Percentiles rank a stretch among this genome's conserved stretches.
Evolutionary conservation across 78 protist genomes (phyloP).

Genomic region (Speleostelium caveatum): DNA sequence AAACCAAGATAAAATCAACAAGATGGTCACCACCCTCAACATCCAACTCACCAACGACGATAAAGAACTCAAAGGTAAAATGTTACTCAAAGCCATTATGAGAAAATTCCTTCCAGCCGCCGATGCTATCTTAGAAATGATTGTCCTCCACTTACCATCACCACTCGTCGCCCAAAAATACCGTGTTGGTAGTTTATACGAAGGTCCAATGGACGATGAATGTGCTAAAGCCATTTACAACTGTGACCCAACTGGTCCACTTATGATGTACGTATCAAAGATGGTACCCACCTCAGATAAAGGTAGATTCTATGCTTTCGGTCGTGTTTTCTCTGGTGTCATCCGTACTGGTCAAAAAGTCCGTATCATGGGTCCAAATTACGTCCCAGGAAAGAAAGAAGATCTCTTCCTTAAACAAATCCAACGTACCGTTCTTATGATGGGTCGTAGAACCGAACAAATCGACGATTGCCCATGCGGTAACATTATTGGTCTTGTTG

Average conservation of each 20-base stretch:
- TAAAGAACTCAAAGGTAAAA: constrained; percentile 88
- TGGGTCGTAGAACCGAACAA: constrained; percentile 97
- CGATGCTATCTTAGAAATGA: constrained; percentile 98
- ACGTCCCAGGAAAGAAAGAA: constrained; percentile 96
- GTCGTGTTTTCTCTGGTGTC: constrained; percentile 99
- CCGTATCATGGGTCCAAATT: constrained; percentile 98
- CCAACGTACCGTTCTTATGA: constrained; percentile 99
- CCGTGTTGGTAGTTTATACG: constrained; percentile 96
- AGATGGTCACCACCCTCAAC: constrained; percentile 88
- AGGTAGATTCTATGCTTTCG: constrained; percentile 99
- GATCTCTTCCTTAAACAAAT: constrained; percentile 96
- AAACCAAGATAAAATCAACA: constrained; percentile 86
- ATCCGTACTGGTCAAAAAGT: constrained; percentile 97
- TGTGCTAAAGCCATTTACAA: constrained; percentile 81
- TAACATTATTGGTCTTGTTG: constrained; percentile 98
- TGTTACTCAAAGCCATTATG: constrained; percentile 97
- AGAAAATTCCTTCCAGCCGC: constrained; percentile 98
- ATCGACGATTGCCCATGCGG: constrained; percentile 97
- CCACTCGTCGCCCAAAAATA: constrained; percentile 98
- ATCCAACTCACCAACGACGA: constrained; percentile 94
- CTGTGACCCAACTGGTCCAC: constrained; percentile 98
- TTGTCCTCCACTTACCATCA: constrained; percentile 97
- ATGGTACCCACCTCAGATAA: constrained; percentile 99
- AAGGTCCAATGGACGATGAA: constrained; percentile 97
- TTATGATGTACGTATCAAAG: constrained; percentile 99